Conservation (phyloP, 2,329 filamentous ascomycete species). For the Monosporascus sp. region DNA sequence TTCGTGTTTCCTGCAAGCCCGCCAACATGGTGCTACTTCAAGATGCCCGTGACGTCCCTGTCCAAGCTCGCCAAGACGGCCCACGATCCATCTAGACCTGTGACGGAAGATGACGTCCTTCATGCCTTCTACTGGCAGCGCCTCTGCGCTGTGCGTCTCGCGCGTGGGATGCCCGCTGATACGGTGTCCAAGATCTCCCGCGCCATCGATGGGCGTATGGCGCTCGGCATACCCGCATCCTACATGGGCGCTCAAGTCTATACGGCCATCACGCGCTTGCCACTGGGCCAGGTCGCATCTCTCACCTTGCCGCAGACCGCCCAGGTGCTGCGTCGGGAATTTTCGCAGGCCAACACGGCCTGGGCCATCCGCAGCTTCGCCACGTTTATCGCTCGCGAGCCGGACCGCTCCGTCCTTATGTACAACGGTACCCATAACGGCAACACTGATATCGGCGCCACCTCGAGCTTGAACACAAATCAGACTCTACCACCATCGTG, state of each 20-base stretch:
- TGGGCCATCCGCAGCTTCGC: constrained; percentile 23
- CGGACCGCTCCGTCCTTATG: constrained; percentile 19
- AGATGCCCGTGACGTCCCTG: background rate
- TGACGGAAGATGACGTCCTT: constrained; percentile 26
- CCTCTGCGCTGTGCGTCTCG: constrained; percentile 19
- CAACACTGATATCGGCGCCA: constrained; percentile 9
- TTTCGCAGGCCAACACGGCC: constrained; percentile 11
- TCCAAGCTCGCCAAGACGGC: background rate
- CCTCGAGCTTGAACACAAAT: background rate
- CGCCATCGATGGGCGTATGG: constrained; percentile 20
- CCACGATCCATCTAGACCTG: background rate
- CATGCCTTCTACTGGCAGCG: constrained; percentile 29
- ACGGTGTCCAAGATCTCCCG: constrained; percentile 20
- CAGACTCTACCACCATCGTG: too few species aligned
- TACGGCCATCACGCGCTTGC: constrained; percentile 9
- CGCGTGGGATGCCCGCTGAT: constrained; percentile 6
- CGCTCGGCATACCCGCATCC: constrained; percentile 16
- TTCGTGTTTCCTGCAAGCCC: background rate
- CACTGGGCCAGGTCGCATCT: constrained; percentile 15
- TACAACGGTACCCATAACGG: constrained; percentile 14
- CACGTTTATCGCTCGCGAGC: constrained; percentile 20
- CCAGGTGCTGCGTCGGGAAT: too few species aligned
- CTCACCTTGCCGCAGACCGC: too few species aligned
- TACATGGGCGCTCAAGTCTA: constrained; percentile 26
- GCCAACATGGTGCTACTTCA: constrained; percentile 1